Evolutionary conservation across 441 rosid genomes (phyloP).

Genomic region (Mallotus japonicus): DNA sequence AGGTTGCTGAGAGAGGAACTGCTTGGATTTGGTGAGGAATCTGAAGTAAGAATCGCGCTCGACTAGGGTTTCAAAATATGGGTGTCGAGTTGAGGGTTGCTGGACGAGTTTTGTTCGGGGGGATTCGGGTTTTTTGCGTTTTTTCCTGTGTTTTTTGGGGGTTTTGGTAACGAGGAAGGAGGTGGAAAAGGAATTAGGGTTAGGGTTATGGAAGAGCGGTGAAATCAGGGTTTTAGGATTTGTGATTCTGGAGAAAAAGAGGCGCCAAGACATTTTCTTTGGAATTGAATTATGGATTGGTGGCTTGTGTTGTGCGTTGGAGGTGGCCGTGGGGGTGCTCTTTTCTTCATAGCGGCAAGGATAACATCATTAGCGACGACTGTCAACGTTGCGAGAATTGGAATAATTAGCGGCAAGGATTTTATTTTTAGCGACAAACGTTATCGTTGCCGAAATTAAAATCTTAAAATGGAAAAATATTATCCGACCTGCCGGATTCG

Average conservation of each 20-base stretch:
- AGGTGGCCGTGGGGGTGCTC: too few relatives aligned
- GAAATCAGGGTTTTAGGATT: conserved; percentile 24
- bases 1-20: conserved; percentile 63
- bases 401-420: too few relatives aligned
- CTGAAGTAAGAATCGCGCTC: conserved; percentile 60
- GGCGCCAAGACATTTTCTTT: conserved; percentile 43
- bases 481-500: too few relatives aligned
- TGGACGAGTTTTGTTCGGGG: conserved; percentile 64
- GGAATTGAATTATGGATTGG: too few relatives aligned
- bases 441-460: too few relatives aligned
- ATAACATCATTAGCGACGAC: too few relatives aligned
- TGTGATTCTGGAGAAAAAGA: conserved; percentile 26
- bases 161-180: conserved; percentile 79
- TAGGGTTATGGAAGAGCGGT: conserved; percentile 15
- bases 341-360: too few relatives aligned
- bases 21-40: conserved; percentile 55
- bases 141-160: conserved; percentile 56
- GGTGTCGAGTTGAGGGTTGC: conserved; percentile 42
- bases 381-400: too few relatives aligned
- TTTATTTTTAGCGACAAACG: too few relatives aligned
- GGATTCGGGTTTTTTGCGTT: conserved; percentile 52
- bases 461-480: too few relatives aligned
- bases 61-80: conserved; percentile 56
- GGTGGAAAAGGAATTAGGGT: conserved; percentile 50
- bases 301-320: too few relatives aligned